Conservation (phyloP, 768 basidiomycete species). For the Rhizopogon vesiculosus region DNA sequence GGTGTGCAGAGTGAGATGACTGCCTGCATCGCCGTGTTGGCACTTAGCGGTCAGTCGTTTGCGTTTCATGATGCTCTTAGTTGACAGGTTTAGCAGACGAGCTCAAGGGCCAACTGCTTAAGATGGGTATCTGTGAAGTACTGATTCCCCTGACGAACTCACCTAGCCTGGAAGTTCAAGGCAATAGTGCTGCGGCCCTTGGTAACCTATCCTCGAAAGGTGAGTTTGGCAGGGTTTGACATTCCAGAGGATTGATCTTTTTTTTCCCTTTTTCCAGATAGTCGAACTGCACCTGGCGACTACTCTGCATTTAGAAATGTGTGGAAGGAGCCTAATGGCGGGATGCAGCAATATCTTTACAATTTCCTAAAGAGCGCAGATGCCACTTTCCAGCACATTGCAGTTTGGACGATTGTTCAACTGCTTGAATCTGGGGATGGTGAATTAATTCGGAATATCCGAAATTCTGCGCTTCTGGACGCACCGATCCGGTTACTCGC, state of each 20-base stretch:
- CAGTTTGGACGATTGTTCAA: constrained; percentile 99
- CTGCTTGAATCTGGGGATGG: constrained; percentile 95
- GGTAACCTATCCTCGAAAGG: constrained; percentile 98
- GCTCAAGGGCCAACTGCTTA: constrained; percentile 90
- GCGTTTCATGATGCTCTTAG: not conserved
- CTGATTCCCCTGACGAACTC: constrained; percentile 96
- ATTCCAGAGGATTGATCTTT: not conserved
- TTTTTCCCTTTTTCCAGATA: constrained; percentile 41
- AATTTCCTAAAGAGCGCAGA: constrained; percentile 92
- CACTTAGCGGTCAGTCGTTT: constrained; percentile 76
- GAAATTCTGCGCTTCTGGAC: constrained; percentile 72
- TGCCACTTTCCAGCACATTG: constrained; percentile 98
- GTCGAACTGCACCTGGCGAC: constrained; percentile 73
- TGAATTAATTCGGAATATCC: constrained; percentile 86
- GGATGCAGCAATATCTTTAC: constrained; percentile 92
- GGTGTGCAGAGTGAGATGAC: constrained; percentile 99
- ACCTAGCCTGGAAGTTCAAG: constrained; percentile 95
- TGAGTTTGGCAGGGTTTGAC: constrained; percentile 23
- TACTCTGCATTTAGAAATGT: constrained; percentile 97
- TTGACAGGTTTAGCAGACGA: constrained; percentile 58
- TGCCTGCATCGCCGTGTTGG: constrained; percentile 94
- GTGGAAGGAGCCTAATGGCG: constrained; percentile 97
- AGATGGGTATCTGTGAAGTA: constrained; percentile 98
- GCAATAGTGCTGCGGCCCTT: constrained; percentile 95
- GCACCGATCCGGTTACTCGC: constrained; percentile 86